Percentiles rank a stretch among this genome's conserved stretches.
phyloP scores from a whole-genome alignment of 148 eudicot species.

The Pharnaceum exiguum region DNA sequence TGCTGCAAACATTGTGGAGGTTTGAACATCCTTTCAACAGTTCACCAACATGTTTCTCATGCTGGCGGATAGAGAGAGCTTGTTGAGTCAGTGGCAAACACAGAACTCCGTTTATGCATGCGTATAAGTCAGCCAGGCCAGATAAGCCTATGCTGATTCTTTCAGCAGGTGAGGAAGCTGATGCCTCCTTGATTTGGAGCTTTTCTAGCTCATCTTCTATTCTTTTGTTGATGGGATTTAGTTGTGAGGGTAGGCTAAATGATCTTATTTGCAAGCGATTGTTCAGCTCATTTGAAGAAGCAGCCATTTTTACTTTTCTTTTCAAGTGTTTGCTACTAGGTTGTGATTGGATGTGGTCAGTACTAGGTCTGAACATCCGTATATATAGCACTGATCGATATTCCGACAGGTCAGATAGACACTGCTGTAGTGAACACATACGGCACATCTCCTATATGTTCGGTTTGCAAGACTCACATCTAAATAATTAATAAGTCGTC shows the following conservation, averaged over 20 bases:
- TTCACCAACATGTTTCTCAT: constrained; percentile 19
- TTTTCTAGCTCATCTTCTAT: constrained; percentile 28
- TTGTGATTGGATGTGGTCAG: not conserved
- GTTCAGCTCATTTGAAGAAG: not conserved
- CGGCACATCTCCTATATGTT: not conserved
- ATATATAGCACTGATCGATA: not conserved
- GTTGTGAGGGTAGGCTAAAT: constrained; percentile 28
- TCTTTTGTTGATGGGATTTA: constrained; percentile 22
- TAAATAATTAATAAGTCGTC: not conserved
- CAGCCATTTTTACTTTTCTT: not conserved
- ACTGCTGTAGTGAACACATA: not conserved
- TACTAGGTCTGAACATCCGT: not conserved
- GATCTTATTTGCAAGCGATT: constrained; percentile 14
- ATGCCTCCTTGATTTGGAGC: constrained; percentile 25
- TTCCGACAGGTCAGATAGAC: constrained; percentile 1
- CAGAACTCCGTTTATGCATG: constrained; percentile 27
- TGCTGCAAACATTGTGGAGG: constrained; percentile 21
- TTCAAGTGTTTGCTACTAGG: not conserved
- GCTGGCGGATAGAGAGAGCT: constrained; percentile 20
- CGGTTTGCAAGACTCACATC: not conserved
- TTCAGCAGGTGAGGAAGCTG: constrained; percentile 22
- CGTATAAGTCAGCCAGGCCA: constrained; percentile 26
- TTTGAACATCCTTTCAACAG: constrained; percentile 18
- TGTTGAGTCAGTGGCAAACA: constrained; percentile 31
- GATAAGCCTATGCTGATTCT: constrained; percentile 28